phyloP scores from a whole-genome alignment of 139 green algal species.

The Chlamydomonas sp. region DNA sequence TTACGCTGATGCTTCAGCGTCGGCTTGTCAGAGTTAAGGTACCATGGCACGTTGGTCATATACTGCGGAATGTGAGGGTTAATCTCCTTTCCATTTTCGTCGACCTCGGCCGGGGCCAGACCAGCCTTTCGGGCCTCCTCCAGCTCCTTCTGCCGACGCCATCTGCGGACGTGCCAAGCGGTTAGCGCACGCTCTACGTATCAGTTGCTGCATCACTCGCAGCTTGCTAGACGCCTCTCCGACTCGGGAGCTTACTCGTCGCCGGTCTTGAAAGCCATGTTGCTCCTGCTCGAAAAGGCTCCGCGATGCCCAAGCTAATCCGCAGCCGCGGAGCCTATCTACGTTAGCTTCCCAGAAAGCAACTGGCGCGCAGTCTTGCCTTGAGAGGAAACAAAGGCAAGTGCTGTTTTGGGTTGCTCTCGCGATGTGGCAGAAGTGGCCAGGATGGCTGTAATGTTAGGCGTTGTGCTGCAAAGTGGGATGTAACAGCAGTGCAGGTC shows the following conservation, averaged over 20 bases:
- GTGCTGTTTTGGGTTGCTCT: too few species aligned
- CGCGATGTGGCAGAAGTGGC: too few species aligned
- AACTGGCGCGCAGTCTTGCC: too few species aligned
- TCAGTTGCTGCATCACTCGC: neutral
- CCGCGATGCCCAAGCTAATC: too few species aligned
- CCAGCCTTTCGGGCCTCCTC: slow-evolving; percentile 98
- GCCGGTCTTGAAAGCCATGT: slow-evolving; percentile 34
- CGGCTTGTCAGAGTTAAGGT: slow-evolving; percentile 87
- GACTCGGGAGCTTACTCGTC: slow-evolving; percentile 14
- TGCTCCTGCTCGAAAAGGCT: neutral
- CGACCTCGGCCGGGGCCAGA: slow-evolving; percentile 90
- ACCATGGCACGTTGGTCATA: slow-evolving; percentile 98
- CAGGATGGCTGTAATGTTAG: too few species aligned
- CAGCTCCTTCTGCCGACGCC: slow-evolving; percentile 83
- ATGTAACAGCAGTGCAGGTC: too few species aligned
- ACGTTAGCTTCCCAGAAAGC: too few species aligned
- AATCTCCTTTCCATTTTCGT: slow-evolving; percentile 99
- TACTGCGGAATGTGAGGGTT: slow-evolving; percentile 99
- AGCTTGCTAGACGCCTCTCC: too few species aligned
- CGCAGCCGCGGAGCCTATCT: too few species aligned
- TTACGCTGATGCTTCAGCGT: slow-evolving; percentile 98
- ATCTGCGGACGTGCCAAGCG: slow-evolving; percentile 1
- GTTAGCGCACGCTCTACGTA: neutral
- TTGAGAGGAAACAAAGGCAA: too few species aligned
- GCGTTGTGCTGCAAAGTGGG: too few species aligned